A percentile compares a stretch with the other conserved stretches of the same genome.
These are phyloP conservation scores for Salisapilia sapeloensis DNA, from an alignment of 352 stramenopile genomes.

Conservation along the genomic window DNA sequence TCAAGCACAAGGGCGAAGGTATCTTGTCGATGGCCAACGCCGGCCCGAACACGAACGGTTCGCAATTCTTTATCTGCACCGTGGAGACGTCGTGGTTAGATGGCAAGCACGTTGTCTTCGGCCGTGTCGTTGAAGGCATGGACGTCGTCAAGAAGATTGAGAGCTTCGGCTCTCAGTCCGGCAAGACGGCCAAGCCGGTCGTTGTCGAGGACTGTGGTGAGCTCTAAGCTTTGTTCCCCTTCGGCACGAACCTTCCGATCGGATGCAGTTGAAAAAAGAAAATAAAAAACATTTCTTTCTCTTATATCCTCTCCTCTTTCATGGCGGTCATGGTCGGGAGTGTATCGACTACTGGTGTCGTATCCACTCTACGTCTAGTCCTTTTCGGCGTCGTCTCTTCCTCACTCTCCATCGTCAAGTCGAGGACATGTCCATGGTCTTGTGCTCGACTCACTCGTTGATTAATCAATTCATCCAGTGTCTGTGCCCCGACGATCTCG, in stretches of 20 bases:
- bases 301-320: too few species aligned
- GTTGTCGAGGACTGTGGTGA: slow-evolving; percentile 93
- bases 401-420: slow-evolving; percentile 41
- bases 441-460: slow-evolving; percentile 25
- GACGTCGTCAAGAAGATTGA: slow-evolving; percentile 98
- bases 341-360: too few species aligned
- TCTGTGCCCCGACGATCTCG: slow-evolving; percentile 49
- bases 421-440: slow-evolving; percentile 38
- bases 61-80: slow-evolving; percentile 95
- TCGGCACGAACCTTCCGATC: too few species aligned
- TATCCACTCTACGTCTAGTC: too few species aligned
- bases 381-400: slow-evolving; percentile 7
- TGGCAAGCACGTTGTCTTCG: slow-evolving; percentile 90
- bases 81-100: slow-evolving; percentile 83
- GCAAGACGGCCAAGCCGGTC: slow-evolving; percentile 81
- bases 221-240: too few species aligned
- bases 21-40: slow-evolving; percentile 94
- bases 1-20: slow-evolving; percentile 85
- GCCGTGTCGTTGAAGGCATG: slow-evolving; percentile 91
- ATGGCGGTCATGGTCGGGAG: too few species aligned
- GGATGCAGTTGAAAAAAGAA: too few species aligned
- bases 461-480: slow-evolving; percentile 55
- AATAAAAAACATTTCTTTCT: too few species aligned
- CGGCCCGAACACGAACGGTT: slow-evolving; percentile 93
- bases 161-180: slow-evolving; percentile 85